Percentiles rank a stretch among this genome's conserved stretches.
Conservation (phyloP, 2,329 filamentous ascomycete genomes). For the Grosmannia clavigera region DNA sequence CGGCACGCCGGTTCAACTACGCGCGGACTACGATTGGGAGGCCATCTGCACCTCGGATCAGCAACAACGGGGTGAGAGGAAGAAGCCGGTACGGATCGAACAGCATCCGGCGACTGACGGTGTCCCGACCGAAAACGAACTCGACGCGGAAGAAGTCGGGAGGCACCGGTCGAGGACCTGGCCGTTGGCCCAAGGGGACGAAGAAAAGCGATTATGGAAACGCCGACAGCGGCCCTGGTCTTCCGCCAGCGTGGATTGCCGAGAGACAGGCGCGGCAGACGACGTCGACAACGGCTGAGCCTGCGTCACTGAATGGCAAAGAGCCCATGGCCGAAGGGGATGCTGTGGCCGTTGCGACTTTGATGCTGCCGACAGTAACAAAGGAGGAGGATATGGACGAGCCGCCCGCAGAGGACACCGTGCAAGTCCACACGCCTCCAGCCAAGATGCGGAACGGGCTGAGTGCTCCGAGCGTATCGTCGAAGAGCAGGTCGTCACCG, state of each 20-base stretch:
- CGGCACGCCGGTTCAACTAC: slow-evolving; percentile 34
- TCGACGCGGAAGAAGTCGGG: slow-evolving; percentile 39
- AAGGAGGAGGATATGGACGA: slow-evolving; percentile 13
- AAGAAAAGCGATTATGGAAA: slow-evolving; percentile 59
- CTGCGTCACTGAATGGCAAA: background rate
- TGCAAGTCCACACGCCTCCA: slow-evolving; percentile 24
- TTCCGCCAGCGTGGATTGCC: slow-evolving; percentile 43
- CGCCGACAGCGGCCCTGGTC: slow-evolving; percentile 50
- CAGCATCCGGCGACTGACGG: slow-evolving; percentile 18
- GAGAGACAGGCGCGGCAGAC: slow-evolving; percentile 14
- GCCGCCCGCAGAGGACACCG: slow-evolving; percentile 18
- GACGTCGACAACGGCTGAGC: background rate
- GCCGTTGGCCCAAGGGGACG: slow-evolving; percentile 55
- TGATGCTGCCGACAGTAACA: background rate
- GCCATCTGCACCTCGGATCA: slow-evolving; percentile 23
- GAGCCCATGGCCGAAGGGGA: background rate
- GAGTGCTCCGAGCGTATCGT: slow-evolving; percentile 6
- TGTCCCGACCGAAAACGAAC: slow-evolving; percentile 26
- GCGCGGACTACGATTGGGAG: slow-evolving; percentile 29
- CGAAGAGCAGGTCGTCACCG: slow-evolving; percentile 14
- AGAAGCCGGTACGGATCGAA: slow-evolving; percentile 24
- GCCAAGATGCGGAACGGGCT: slow-evolving; percentile 14
- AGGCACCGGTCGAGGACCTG: slow-evolving; percentile 51
- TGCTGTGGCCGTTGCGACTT: background rate
- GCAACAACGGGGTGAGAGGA: slow-evolving; percentile 24